Base-by-base conservation (phyloP, 306 rosid species). In the Dryas drummondii region DNA sequence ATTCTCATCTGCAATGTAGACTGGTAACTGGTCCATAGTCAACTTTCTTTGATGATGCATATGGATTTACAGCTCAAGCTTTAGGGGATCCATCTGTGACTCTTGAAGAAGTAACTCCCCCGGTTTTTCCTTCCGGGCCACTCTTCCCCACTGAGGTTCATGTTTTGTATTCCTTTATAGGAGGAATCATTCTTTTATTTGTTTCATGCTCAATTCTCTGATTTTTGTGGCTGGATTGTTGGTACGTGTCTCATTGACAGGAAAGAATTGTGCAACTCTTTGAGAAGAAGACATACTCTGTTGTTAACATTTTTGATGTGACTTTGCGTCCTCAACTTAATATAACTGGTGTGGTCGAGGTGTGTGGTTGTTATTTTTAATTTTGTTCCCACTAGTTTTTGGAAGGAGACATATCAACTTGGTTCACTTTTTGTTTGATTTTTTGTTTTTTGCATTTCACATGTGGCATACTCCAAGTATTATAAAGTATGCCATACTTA, bases 271-370 rank as follows among this genome's bases (percentile, higher is more conserved):
- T 90, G 71, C 83, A 86, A 85, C 87, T 90, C 54, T 94, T 94
- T 75, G 97, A 92, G 91, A 83, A 81, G 54, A 94, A 92, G 80
- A 94, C 99, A 5, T 84, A 94, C 77, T 88, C 96, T 19, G 99
- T 94, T 50, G 98, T 92, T 78, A 94, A 94, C 86, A 92, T 94
- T 74, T 94, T 94, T 48, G 97, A 94, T 63, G 97, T 90, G 66
- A 92, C 99, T 52, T 81, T 91, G 87, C 97, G 96, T 42, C 97
- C 99, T 50, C 97, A 90, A 82, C 97, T 94, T 76, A 94, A 94
- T 72, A 84, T 87, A 55, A 94, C 93, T 47, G 99, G 97, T 19
- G 96, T 82, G 64, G 92, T 94, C 26, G 99, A 94, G 99, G 99
- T 94, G 89, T 45, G 78, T 56, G 15, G 27, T 37, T 51, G 46